phyloP scores from a whole-genome alignment of 495 filamentous ascomycete species.

The Aspergillus bertholletiae region DNA sequence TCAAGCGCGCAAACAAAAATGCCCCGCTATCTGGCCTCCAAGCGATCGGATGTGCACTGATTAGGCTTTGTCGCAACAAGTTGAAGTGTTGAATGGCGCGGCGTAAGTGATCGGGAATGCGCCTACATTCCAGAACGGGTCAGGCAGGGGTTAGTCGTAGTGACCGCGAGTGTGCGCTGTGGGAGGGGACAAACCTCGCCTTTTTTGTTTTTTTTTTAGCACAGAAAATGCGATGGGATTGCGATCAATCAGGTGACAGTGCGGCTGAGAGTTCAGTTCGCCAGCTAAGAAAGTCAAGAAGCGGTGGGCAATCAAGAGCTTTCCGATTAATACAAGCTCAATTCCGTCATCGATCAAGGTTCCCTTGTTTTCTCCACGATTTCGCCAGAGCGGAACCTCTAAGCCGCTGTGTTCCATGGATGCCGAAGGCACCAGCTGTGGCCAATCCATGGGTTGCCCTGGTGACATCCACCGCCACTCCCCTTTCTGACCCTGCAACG shows the following conservation, averaged over 20 bases:
- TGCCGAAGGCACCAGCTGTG: constrained; percentile 6
- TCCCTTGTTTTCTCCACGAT: constrained; percentile 15
- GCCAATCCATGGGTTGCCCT: constrained; percentile 7
- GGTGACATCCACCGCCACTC: constrained; percentile 3
- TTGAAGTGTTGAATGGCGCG: constrained; percentile 1
- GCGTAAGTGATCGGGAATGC: constrained; percentile 2
- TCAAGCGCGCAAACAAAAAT: background rate
- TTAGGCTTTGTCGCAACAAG: background rate
- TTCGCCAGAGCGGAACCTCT: constrained; percentile 10
- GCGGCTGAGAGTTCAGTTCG: background rate
- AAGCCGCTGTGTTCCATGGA: constrained; percentile 15
- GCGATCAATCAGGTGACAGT: background rate
- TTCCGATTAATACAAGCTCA: background rate
- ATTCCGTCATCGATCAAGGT: constrained; percentile 2
- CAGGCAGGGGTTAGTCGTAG: background rate
- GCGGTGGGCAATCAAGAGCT: background rate
- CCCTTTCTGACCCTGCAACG: background rate
- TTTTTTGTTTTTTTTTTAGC: no score
- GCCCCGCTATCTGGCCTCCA: background rate
- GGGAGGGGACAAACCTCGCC: no score
- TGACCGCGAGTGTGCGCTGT: no score
- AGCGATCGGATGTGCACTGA: background rate
- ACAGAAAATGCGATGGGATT: background rate
- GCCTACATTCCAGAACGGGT: constrained; percentile 12
- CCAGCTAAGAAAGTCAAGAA: background rate